Conservation (phyloP, 1,139 yeast species). For the Lodderomyces margitis region DNA sequence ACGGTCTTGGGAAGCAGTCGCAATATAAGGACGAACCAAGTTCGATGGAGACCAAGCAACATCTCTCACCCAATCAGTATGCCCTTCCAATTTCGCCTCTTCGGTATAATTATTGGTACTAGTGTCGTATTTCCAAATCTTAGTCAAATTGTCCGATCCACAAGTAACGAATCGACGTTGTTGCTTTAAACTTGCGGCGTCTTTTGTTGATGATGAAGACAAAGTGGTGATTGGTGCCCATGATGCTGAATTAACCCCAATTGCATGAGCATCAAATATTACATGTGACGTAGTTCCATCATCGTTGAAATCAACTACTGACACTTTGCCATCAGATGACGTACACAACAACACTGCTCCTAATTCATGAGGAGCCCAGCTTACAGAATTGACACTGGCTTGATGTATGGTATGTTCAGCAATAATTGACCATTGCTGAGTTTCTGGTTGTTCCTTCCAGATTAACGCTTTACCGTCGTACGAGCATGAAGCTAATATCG, state of each 20-base stretch:
- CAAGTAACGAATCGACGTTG: slow-evolving; percentile 79
- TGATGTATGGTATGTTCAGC: slow-evolving; percentile 87
- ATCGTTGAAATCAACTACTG: slow-evolving; percentile 87
- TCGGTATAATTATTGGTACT: slow-evolving; percentile 57
- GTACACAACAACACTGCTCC: slow-evolving; percentile 91
- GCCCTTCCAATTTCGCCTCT: slow-evolving; percentile 83
- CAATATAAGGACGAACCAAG: slow-evolving; percentile 82
- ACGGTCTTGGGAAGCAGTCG: slow-evolving; percentile 97
- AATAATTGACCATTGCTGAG: slow-evolving; percentile 83
- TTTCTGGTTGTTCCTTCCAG: slow-evolving; percentile 85
- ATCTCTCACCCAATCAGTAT: slow-evolving; percentile 97
- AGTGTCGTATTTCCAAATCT: slow-evolving; percentile 78
- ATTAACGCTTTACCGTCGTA: slow-evolving; percentile 92
- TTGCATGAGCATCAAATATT: slow-evolving; percentile 78
- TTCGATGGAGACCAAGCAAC: slow-evolving; percentile 97
- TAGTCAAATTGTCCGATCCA: slow-evolving; percentile 92
- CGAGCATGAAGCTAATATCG: slow-evolving; percentile 89
- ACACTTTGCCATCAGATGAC: slow-evolving; percentile 89
- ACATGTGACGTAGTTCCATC: slow-evolving; percentile 77
- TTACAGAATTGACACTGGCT: slow-evolving; percentile 90
- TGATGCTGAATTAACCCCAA: slow-evolving; percentile 90
- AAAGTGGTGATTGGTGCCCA: slow-evolving; percentile 77
- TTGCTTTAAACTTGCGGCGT: slow-evolving; percentile 27
- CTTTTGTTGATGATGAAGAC: slow-evolving; percentile 27
- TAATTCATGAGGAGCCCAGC: slow-evolving; percentile 97